phyloP scores from a whole-genome alignment of 805 yeast species.

The Nakazawaea anatomiae region DNA sequence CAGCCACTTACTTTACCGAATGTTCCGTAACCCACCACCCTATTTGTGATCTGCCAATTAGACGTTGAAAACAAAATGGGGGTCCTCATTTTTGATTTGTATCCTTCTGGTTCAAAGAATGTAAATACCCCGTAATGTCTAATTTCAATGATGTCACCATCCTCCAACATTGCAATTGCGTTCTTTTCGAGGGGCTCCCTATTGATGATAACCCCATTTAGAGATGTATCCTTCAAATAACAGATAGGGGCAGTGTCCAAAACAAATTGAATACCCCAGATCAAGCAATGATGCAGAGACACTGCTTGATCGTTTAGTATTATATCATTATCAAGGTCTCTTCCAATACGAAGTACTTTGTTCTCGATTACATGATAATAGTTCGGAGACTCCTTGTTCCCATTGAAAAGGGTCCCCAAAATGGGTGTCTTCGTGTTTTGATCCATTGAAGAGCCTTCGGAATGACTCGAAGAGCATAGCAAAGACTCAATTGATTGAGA shows the following conservation, averaged over 20 bases:
- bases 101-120: conserved; percentile 12
- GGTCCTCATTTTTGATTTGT: conserved; percentile 11
- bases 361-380: conserved; percentile 17
- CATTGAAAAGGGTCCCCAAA: neutral
- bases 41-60: conserved; percentile 37
- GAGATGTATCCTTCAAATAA: conserved; percentile 44
- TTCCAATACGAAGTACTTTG: conserved; percentile 35
- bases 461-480: neutral
- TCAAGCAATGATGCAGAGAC: conserved; percentile 40
- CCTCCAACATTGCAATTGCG: conserved; percentile 26
- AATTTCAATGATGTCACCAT: conserved; percentile 34
- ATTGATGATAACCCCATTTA: conserved; percentile 46
- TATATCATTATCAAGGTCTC: conserved; percentile 28
- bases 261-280: conserved; percentile 49
- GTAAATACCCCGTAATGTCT: conserved; percentile 21
- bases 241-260: conserved; percentile 37
- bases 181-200: conserved; percentile 24
- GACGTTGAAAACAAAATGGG: conserved; percentile 19
- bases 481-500: no score
- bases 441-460: neutral
- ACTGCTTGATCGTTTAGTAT: conserved; percentile 30
- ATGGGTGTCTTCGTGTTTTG: neutral
- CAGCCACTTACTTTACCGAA: conserved; percentile 42
- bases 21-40: conserved; percentile 47
- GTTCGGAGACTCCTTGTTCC: neutral